A percentile compares a stretch with the other conserved stretches of the same genome.
These are phyloP conservation scores for Curvularia spicifera DNA, from an alignment of 2,329 filamentous ascomycete species.

Conservation along the genomic window DNA sequence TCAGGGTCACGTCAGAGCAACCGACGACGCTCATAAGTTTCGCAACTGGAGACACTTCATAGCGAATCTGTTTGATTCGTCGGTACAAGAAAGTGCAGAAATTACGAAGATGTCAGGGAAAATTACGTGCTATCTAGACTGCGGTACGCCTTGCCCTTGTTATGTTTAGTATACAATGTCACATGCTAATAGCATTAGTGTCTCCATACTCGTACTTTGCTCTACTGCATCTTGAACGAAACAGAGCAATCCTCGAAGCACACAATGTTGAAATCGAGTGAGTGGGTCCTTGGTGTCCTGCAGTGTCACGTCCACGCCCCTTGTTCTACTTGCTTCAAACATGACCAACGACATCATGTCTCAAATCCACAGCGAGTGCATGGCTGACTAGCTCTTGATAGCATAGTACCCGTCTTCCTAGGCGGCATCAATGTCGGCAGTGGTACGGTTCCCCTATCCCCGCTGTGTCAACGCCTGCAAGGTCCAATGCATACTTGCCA, in stretches of 20 bases:
- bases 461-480: neutral
- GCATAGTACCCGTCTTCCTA: constrained; percentile 75
- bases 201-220: constrained; percentile 65
- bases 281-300: constrained; percentile 31
- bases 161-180: neutral
- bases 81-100: neutral
- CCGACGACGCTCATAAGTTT: constrained; percentile 9
- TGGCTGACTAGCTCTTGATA: constrained; percentile 42
- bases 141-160: constrained; percentile 57
- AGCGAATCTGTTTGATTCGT: neutral
- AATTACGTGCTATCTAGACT: constrained; percentile 72
- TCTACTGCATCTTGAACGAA: constrained; percentile 64
- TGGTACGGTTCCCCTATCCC: constrained; percentile 34
- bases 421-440: constrained; percentile 54
- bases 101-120: constrained; percentile 60
- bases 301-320: neutral
- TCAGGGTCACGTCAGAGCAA: constrained; percentile 5
- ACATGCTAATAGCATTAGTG: constrained; percentile 54
- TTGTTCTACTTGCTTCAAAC: neutral
- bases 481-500: neutral
- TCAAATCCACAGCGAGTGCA: neutral
- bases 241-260: constrained; percentile 60
- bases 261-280: constrained; percentile 72
- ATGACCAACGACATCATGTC: neutral
- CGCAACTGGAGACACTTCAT: neutral